Evolutionary conservation across 441 rosid species (phyloP).

Genomic region (Croton laevigatus): DNA sequence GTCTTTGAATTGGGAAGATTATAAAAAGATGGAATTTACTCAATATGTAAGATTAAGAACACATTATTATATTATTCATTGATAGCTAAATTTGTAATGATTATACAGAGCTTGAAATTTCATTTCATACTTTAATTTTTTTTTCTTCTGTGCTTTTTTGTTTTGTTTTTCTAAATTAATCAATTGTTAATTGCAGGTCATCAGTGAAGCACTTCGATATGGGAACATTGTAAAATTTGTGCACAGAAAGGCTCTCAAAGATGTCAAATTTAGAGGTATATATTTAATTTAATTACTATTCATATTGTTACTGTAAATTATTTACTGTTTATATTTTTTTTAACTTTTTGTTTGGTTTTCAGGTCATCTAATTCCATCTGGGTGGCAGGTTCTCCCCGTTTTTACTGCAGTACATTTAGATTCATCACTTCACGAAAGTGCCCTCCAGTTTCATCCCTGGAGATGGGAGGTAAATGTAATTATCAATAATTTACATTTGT

Average conservation of each 20-base stretch:
- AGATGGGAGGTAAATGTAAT: slow-evolving; percentile 53
- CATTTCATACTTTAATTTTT: neutral
- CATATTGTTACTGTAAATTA: neutral
- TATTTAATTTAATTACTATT: neutral
- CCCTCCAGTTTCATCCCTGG: slow-evolving; percentile 57
- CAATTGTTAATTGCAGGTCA: slow-evolving; percentile 37
- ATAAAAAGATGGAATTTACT: slow-evolving; percentile 52
- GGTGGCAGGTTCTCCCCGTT: slow-evolving; percentile 65
- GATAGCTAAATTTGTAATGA: slow-evolving; percentile 21
- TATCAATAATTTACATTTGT: neutral
- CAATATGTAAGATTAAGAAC: slow-evolving; percentile 39
- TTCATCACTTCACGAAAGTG: slow-evolving; percentile 37
- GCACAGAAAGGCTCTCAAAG: slow-evolving; percentile 56
- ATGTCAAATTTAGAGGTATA: slow-evolving; percentile 53
- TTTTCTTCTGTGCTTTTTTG: no score
- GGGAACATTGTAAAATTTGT: slow-evolving; percentile 63
- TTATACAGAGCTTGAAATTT: slow-evolving; percentile 4
- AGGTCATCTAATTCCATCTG: slow-evolving; percentile 52
- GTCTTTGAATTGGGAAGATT: slow-evolving; percentile 56
- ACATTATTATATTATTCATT: no score
- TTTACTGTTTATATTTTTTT: neutral
- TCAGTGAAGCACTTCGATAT: slow-evolving; percentile 50
- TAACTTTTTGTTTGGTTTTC: slow-evolving; percentile 1
- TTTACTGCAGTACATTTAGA: slow-evolving; percentile 58
- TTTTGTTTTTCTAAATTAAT: neutral